Evolutionary conservation across 495 filamentous ascomycete species (phyloP), one percentile per base, ranked within the genome.

Genomic region (Penicillium pancosmium): DNA sequence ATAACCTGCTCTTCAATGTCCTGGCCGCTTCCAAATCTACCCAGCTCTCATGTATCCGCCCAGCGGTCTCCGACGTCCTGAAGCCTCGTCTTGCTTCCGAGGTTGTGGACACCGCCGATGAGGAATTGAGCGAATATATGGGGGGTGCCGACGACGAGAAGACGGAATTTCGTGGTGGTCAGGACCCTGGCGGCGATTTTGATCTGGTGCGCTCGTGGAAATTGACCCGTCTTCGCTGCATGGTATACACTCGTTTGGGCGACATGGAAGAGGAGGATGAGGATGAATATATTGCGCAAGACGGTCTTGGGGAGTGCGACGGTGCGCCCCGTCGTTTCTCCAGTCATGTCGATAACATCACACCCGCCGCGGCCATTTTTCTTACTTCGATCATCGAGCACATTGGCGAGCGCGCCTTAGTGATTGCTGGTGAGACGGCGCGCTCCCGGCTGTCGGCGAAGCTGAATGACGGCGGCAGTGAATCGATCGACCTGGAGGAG

Each of bases 251-350:
- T 7, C 92, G 92, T 11, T 77, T 99, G 13, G 95, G 95, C 23
- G 94, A 99, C 65, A 86, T 99, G 83, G 95, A 99, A 72, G 93
- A 97, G 74, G 91, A 97, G 64, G 95, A 98, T 52, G 94, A 98
- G 69, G 92, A 97, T 67, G 86, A 85, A 61, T 91, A 87, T 62
- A 89, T 92, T 64, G 81, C 88, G 48, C 82, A 88, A 62, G 89
- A 92, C 35, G 81, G 87, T 43, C 79, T 90, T 5, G 80, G 84
- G 11, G 80, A 84, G 38, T 57, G 77, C 62, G 57, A 77, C 64
- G 73, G 72, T 19, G 69, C 65, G 31, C 77, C 80, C 33, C 81
- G 80, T 38, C 82, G 87, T 47, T 81, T 86, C 43, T 76, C 81
- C 7, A 76, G 78, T 57, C 75, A 82, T 69, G 66, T 81, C 9